Percentiles rank a stretch among this genome's conserved stretches.
phyloP scores from a whole-genome alignment of 768 basidiomycete species.

The Suillus decipiens region DNA sequence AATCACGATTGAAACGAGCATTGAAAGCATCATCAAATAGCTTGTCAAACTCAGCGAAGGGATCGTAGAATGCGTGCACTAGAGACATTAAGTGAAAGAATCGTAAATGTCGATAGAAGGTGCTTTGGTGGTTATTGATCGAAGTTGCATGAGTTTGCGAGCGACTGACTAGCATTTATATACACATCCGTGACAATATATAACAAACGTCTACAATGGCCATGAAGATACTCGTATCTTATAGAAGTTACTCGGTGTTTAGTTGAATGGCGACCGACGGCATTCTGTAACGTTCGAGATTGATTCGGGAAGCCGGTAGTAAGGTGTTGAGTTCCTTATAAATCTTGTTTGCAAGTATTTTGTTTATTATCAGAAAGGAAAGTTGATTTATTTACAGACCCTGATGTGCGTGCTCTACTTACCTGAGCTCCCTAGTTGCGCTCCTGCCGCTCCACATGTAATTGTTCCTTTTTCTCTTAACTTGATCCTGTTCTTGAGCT shows the following conservation, averaged over 20 bases:
- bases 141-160: neutral
- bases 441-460: no score
- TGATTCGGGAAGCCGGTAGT: neutral
- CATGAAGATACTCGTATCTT: neutral
- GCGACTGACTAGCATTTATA: neutral
- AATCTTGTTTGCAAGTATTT: neutral
- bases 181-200: neutral
- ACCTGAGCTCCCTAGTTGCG: no score
- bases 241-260: neutral
- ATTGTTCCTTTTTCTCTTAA: no score
- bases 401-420: no score
- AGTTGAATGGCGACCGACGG: neutral
- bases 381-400: neutral
- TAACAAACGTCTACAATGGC: neutral
- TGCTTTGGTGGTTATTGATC: neutral
- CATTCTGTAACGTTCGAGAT: neutral
- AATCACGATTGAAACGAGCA: constrained; percentile 28
- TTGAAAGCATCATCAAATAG: constrained; percentile 41
- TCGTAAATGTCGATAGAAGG: neutral
- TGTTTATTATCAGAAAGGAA: neutral
- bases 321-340: neutral
- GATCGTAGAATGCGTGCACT: constrained; percentile 34
- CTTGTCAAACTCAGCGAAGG: constrained; percentile 42
- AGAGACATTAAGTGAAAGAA: constrained; percentile 20
- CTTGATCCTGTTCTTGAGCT: no score